Base-by-base conservation (phyloP, 306 rosid genomes). In the Albizia julibrissin region DNA sequence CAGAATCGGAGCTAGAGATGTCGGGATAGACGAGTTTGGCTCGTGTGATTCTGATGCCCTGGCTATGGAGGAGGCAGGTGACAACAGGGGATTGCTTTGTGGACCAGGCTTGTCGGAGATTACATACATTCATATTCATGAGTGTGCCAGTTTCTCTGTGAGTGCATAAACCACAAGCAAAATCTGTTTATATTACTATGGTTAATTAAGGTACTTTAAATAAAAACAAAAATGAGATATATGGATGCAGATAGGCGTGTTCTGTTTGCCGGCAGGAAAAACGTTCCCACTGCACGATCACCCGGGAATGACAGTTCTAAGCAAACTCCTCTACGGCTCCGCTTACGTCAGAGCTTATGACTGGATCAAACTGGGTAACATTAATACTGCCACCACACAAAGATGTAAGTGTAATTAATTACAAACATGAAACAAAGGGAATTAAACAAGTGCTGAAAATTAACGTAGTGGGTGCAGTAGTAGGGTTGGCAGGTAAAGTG, bases 261-360 rank as follows among this genome's bases (percentile, higher is more conserved):
- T 92, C 77, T 90, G 94, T 79, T 65, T 92, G 54, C 92, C 91
- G 1, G 84, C 85, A 10, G 90, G 94, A 8, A 88, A 47, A 24
- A 66, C 18, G 9, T 49, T 92, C 77, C 97, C 97, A 22, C 92
- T 92, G 61, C 97, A 90, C 26, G 91, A 92, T 82, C 94, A 89
- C 81, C 92, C 87, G 1, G 87, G 78, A 78, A 92, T 90, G 94
- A 87, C 92, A 21, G 92, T 92, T 72, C 77, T 92, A 3, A 87
- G 86, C 85, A 92, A 92, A 80, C 77, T 90, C 39, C 86, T 88
- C 1, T 85, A 85, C 26, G 94, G 97, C 31, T 82, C 91, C 11
- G 66, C 86, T 11, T 42, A 86, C 31, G 79, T 82, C 50, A 89
- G 87, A 84, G 87, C 94, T 24, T 85, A 92, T 67, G 94, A 87